Conservation (phyloP, 116 monocot species). For the Phalaenopsis hybrid region DNA sequence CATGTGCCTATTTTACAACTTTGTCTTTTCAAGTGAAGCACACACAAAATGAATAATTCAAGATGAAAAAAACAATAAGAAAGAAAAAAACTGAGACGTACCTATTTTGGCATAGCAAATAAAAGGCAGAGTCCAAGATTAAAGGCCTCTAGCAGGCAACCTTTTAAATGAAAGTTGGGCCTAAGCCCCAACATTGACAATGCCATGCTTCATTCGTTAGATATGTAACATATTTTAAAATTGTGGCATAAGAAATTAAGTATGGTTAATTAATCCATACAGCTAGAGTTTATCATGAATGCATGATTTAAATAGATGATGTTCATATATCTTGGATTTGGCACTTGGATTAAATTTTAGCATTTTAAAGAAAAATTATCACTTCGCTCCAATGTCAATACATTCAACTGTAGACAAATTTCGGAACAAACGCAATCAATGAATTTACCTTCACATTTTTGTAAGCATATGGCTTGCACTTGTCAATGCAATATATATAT, state of each 20-base stretch:
- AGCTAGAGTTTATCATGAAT: not conserved
- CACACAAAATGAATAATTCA: not conserved
- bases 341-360: not conserved
- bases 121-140: not conserved
- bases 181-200: not conserved
- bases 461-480: not conserved
- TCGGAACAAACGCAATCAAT: not conserved
- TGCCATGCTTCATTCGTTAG: not conserved
- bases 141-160: not conserved
- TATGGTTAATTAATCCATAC: not conserved
- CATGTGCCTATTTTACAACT: not conserved
- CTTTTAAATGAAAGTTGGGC: no score
- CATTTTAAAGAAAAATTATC: not conserved
- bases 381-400: not conserved
- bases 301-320: not conserved
- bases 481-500: not conserved
- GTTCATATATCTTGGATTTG: not conserved
- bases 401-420: not conserved
- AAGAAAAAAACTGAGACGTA: not conserved
- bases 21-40: not conserved
- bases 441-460: not conserved
- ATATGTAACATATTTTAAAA: not conserved
- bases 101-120: not conserved
- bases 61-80: no score
- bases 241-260: not conserved